A percentile compares a stretch with the other conserved stretches of the same genome.
These are phyloP conservation scores for Ligustrum vulgare DNA, from an alignment of 257 asterid species.

Conservation along the genomic window DNA sequence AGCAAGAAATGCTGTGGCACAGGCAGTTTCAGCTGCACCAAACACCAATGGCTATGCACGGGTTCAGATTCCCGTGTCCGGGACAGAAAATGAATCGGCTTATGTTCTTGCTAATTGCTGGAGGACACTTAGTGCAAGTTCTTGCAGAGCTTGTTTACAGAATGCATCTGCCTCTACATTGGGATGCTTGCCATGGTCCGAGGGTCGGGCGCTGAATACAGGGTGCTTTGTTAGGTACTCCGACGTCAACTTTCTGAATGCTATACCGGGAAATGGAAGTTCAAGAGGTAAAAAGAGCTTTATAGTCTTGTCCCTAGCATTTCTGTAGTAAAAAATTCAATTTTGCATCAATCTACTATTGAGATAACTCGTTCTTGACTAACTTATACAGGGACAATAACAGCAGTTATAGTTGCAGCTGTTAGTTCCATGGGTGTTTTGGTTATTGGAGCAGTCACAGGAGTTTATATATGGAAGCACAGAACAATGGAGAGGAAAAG, in stretches of 20 bases:
- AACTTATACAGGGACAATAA: conserved; percentile 45
- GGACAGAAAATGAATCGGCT: conserved; percentile 33
- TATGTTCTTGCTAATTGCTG: conserved; percentile 68
- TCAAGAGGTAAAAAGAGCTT: conserved; percentile 55
- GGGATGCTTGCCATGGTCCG: conserved; percentile 63
- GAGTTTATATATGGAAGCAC: conserved; percentile 53
- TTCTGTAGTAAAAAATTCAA: background rate
- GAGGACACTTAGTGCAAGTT: conserved; percentile 42
- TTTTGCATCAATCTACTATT: background rate
- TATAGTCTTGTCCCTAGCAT: background rate
- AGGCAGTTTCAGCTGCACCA: conserved; percentile 46
- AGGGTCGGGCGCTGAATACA: conserved; percentile 63
- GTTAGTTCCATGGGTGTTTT: conserved; percentile 57
- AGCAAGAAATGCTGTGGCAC: conserved; percentile 37
- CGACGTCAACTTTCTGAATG: conserved; percentile 58
- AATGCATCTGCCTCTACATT: conserved; percentile 46
- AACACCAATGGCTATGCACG: conserved; percentile 45
- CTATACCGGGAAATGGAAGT: conserved; percentile 41
- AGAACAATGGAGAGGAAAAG: conserved; percentile 63
- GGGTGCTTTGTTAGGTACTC: conserved; percentile 77
- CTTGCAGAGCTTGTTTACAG: conserved; percentile 58
- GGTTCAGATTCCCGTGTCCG: conserved; percentile 31
- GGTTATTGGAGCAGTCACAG: conserved; percentile 45
- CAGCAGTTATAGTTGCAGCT: conserved; percentile 45
- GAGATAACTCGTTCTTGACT: conserved; percentile 12